phyloP scores from a whole-genome alignment of 352 stramenopile genomes.

The Elongisporangium undulatum region DNA sequence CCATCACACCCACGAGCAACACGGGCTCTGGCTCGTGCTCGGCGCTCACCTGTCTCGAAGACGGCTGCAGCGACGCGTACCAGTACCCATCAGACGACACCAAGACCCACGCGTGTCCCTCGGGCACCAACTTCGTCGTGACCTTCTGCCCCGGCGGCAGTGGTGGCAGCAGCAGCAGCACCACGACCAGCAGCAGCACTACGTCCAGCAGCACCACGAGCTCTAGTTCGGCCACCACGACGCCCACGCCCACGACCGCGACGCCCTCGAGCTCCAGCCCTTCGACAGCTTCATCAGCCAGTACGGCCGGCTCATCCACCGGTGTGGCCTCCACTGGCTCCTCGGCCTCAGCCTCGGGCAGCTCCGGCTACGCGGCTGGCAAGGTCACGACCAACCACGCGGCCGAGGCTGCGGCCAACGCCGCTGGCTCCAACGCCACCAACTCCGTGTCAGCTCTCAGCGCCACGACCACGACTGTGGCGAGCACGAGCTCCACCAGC shows the following conservation, averaged over 20 bases:
- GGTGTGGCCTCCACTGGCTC: conserved; percentile 7
- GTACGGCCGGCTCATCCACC: conserved; percentile 13
- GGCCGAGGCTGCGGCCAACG: conserved; percentile 11
- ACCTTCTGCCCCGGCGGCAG: conserved; percentile 59
- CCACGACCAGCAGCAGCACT: conserved; percentile 21
- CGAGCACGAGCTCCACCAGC: conserved; percentile 6
- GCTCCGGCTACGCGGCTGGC: conserved; percentile 5
- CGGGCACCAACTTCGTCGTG: conserved; percentile 48
- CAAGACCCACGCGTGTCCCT: conserved; percentile 57
- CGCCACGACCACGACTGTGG: background rate
- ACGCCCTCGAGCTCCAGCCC: conserved; percentile 1
- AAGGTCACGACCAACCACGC: conserved; percentile 9
- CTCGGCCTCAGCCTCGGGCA: conserved; percentile 4
- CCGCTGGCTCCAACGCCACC: conserved; percentile 7
- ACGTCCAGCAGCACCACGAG: conserved; percentile 19
- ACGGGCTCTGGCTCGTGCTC: conserved; percentile 33
- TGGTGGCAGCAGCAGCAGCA: conserved; percentile 25
- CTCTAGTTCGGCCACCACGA: conserved; percentile 11
- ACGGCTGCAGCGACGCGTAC: conserved; percentile 57
- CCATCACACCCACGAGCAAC: conserved; percentile 43
- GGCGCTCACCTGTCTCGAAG: conserved; percentile 35
- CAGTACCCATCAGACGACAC: conserved; percentile 52
- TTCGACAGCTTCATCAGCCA: conserved; percentile 15
- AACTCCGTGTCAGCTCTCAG: conserved; percentile 1
- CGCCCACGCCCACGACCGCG: conserved; percentile 11